A percentile compares a stretch with the other conserved stretches of the same genome.
These are phyloP conservation scores for Talaromyces sp. DNA, from an alignment of 2,329 filamentous ascomycete species.

Conservation along the genomic window DNA sequence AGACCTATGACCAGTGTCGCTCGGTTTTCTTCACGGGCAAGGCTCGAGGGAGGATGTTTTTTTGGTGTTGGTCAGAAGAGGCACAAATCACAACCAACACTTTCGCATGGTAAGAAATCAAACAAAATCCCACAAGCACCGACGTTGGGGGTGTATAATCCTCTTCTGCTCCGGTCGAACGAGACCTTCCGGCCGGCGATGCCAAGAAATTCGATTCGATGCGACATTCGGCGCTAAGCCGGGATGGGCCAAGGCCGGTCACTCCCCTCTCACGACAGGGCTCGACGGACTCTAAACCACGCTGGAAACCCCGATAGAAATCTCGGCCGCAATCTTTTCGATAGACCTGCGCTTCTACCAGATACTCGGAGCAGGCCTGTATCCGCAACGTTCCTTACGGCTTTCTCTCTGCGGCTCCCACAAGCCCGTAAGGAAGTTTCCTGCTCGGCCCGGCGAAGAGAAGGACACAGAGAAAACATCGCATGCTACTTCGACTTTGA, in stretches of 20 bases:
- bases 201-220: conserved; percentile 17
- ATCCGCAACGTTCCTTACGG: neutral
- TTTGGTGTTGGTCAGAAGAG: neutral
- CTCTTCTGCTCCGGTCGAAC: neutral
- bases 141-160: neutral
- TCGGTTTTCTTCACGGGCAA: neutral
- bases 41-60: neutral
- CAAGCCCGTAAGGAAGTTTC: neutral
- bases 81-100: neutral
- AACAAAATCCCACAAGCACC: neutral
- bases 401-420: neutral
- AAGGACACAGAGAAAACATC: neutral
- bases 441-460: neutral
- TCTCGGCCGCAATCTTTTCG: conserved; percentile 20
- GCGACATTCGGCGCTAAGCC: conserved; percentile 17
- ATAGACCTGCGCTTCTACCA: conserved; percentile 8
- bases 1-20: neutral
- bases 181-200: neutral
- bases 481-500: neutral
- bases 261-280: conserved; percentile 20
- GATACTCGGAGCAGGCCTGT: conserved; percentile 4
- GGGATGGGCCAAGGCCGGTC: conserved; percentile 19
- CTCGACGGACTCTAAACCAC: conserved; percentile 17
- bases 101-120: neutral
- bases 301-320: conserved; percentile 8